Base-by-base conservation (phyloP, 306 rosid genomes). In the Corylus avellana region DNA sequence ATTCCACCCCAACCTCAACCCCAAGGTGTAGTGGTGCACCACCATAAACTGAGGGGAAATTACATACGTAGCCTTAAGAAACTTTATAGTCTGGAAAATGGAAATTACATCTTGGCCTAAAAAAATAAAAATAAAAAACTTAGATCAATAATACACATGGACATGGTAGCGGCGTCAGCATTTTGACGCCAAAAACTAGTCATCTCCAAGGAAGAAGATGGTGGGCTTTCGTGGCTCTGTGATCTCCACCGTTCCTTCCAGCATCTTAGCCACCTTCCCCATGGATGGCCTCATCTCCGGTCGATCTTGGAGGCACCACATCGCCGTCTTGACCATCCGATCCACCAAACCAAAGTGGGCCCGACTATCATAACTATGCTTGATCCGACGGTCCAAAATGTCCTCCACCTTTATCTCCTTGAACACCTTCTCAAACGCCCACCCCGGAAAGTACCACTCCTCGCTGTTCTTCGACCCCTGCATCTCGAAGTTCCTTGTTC, bases 231-330 rank as follows among this genome's bases (percentile, higher is more conserved):
- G 81, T 0, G 98, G 98, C 1, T 85, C 89, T 1, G 35, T 79
- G 67, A 94, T 94, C 81, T 95, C 98, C 75, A 89, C 91, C 16
- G 97, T 92, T 72, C 98, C 98, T 85, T 95, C 98, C 51, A 95
- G 47, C 97, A 95, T 91, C 91, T 92, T 95, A n/a, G 97, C 97
- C 16, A 91, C 98, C 49, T 95, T 91, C 8, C 98, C 98, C 98
- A 95, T 95, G 1, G 98, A 81, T 14, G 97, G 98, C 81, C 98
- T 88, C 81, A 73, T 68, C 80, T 95, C 97, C 54, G 97, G 97
- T 53, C 88, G 85, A 35, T 87, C 91, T 17, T 95, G 97, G 18
- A 95, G 86, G 81, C 98, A 95, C 98, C 98, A 92, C 94, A 95
- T 92, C 0, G 98, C 92, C 14, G 98, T 92, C 83, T 87, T 85